Base-by-base conservation (phyloP, 2,329 filamentous ascomycete genomes). In the Escovopsis sp. region DNA sequence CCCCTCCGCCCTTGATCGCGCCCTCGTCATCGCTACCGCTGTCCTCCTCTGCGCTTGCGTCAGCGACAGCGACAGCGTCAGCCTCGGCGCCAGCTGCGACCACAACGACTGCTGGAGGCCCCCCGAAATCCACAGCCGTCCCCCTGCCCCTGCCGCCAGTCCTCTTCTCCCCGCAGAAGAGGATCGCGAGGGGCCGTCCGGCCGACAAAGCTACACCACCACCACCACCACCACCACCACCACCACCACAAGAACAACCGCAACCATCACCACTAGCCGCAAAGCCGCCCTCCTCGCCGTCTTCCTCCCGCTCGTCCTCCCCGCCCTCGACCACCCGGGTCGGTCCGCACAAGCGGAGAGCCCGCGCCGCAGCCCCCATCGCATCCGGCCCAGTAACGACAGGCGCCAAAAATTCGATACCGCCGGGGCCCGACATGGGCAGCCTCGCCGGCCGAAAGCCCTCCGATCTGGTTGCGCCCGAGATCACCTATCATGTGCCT, bases 401-500 rank as follows among this genome's bases (percentile, higher is more conserved):
- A n/a, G n/a, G n/a, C n/a, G n/a, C n/a, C n/a, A n/a, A n/a, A n/a
- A n/a, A 21, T 5, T 21, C 19, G 19, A 5, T 21, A 21, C 19
- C 5, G 31, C 34, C 27, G 39, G n/a, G n/a, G n/a, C n/a, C 37
- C 27, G 40, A 39, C 21, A 52, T 52, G 49, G 45, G 40, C 28
- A 47, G 39, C 39, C 31, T 48, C 31, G 36, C 44, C 21, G 27
- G 40, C 25, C 48, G 48, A 29, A 47, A 49, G 13, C 50, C 50
- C 7, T 52, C 57, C 13, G 49, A 55, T 39, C 45, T 60, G 13
- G 55, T 59, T 39, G 53, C 56, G 12, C 58, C 58, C n/a, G 55
- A 62, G 37, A 58, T 58, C 35, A 55, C 55, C 23, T 60, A 62
- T 37, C 58, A 61, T 35, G 52, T 55, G 2, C 52, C 57, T 13